Base-by-base conservation (phyloP, 2,329 filamentous ascomycete genomes). In the Orbilia javanica region DNA sequence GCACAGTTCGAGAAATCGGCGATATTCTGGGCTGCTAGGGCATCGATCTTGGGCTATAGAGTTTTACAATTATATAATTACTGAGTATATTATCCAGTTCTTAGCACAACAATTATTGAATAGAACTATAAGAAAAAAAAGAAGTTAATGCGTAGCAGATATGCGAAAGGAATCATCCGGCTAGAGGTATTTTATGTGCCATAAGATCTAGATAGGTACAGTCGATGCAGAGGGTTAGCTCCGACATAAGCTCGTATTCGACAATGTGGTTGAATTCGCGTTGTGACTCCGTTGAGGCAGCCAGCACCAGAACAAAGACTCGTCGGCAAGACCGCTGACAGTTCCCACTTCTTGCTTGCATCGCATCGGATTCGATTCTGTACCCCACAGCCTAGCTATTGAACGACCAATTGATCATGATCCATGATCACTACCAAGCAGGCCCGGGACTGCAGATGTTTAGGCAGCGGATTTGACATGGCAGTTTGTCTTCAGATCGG, bases 201-300 rank as follows among this genome's bases (percentile, higher is more conserved):
- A 27, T 25, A 27, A 27, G 34, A 60, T 60, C 55, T 20, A 60
- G 34, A 60, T n/a, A 11, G 15, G 34, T 39, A 20, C 15, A 34
- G 31, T 60, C 10, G 55, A 60, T 60, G 42, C 18, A 60, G 42
- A 22, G 13, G 55, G 55, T 20, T 60, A 27, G 34, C 55, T 60
- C 34, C 18, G n/a, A 5, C 31, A 60, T 39, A 60, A 42, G 55
- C 55, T 60, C 55, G 55, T 60, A 60, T 60, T 42, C 55, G n/a
- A 27, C 4, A 3, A 13, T 25, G 52, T 36, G n/a, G 31, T 44
- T 44, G 42, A 44, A n/a, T n/a, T n/a, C n/a, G n/a, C n/a, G 42
- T 44, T 8, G 42, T n/a, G n/a, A 20, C 31, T 57, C 34, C n/a
- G 55, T 60, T 60, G 55, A 42, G 55, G 2, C 1, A n/a, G 0